A percentile compares a stretch with the other conserved stretches of the same genome.
phyloP scores from a whole-genome alignment of 2,329 filamentous ascomycete species.

The Boeremia lycopersici region DNA sequence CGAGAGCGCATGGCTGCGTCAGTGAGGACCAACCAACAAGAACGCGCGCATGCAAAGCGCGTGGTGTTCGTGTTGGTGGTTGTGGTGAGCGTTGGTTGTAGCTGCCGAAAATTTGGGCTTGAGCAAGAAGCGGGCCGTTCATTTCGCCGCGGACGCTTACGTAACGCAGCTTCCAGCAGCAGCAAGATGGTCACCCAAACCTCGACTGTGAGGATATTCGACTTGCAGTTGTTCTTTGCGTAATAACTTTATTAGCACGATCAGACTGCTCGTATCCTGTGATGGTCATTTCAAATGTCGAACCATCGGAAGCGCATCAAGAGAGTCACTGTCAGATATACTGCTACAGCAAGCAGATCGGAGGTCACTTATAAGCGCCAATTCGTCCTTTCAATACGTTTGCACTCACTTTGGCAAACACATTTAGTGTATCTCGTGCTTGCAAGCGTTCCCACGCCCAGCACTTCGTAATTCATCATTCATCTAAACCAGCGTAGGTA shows the following conservation, averaged over 20 bases:
- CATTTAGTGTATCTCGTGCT: background rate
- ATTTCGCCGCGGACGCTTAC: conserved; percentile 9
- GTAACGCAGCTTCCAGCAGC: background rate
- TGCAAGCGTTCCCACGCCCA: background rate
- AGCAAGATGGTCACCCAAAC: conserved; percentile 10
- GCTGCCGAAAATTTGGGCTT: conserved; percentile 34
- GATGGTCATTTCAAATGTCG: too few species aligned
- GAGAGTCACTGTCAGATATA: background rate
- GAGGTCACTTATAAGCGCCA: background rate
- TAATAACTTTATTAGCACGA: background rate
- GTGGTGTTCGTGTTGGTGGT: conserved; percentile 15
- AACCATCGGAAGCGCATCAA: background rate
- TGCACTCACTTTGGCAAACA: too few species aligned
- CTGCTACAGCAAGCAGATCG: background rate
- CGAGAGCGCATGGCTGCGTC: conserved; percentile 16
- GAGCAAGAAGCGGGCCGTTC: conserved; percentile 9
- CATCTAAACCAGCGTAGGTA: background rate
- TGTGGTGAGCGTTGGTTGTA: conserved; percentile 18
- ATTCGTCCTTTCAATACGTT: background rate
- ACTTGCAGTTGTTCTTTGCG: background rate
- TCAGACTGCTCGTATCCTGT: background rate
- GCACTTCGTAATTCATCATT: conserved; percentile 1
- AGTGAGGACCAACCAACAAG: conserved; percentile 16
- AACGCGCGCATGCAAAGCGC: conserved; percentile 25
- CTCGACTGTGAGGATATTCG: background rate